Evolutionary conservation across 257 asterid species (phyloP).

Genomic region (Linaria vulgaris): DNA sequence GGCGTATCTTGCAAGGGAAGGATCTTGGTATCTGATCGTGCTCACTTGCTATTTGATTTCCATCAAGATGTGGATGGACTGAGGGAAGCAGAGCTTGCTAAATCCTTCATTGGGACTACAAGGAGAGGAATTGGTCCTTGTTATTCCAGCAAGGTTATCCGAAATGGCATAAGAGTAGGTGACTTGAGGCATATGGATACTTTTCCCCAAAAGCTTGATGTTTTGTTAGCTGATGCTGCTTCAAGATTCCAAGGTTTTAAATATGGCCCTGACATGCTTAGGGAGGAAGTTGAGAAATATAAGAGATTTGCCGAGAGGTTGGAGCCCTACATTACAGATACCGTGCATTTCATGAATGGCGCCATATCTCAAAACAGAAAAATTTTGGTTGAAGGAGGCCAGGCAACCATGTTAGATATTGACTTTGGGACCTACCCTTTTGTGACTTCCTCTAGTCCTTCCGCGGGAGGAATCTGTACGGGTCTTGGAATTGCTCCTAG

Average conservation of each 20-base stretch:
- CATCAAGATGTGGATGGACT: constrained; percentile 88
- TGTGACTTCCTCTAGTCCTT: constrained; percentile 93
- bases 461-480: constrained; percentile 98
- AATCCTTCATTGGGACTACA: constrained; percentile 95
- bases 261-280: constrained; percentile 78
- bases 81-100: constrained; percentile 87
- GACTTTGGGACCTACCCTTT: constrained; percentile 98
- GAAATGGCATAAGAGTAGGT: constrained; percentile 88
- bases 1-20: constrained; percentile 87
- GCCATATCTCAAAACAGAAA: constrained; percentile 61
- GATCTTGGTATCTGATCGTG: constrained; percentile 88
- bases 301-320: constrained; percentile 81
- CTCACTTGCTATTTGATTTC: constrained; percentile 86
- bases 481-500: constrained; percentile 99
- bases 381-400: constrained; percentile 97
- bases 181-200: constrained; percentile 98
- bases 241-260: constrained; percentile 73
- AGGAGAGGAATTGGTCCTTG: constrained; percentile 95
- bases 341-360: constrained; percentile 82
- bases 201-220: constrained; percentile 83
- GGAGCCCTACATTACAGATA: constrained; percentile 82
- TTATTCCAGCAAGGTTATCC: constrained; percentile 90
- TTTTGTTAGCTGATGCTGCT: constrained; percentile 82
- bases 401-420: constrained; percentile 94
- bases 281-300: constrained; percentile 78